Conservation (phyloP, 1,139 yeast genomes). For the Taphrina betulina region DNA sequence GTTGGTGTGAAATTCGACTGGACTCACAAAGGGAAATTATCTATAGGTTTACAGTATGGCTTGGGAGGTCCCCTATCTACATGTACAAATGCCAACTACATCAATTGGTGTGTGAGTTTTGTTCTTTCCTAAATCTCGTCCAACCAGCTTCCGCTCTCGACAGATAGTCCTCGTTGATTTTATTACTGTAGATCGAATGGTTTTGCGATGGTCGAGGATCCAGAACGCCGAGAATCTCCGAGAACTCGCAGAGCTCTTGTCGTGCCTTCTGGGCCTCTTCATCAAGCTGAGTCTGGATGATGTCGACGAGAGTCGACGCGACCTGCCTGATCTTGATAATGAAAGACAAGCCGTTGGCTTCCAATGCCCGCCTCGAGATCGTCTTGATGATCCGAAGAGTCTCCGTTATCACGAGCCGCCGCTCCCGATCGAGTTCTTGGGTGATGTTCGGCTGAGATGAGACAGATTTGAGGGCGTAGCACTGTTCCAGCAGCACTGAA, state of each 20-base stretch:
- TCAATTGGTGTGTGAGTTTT: no score
- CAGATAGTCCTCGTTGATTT: no score
- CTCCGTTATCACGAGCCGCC: slow-evolving; percentile 11
- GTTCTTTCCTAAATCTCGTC: slow-evolving; percentile 9
- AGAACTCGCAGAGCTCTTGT: slow-evolving; percentile 12
- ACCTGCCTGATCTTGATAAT: slow-evolving; percentile 3
- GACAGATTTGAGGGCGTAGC: neutral
- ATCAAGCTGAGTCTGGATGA: slow-evolving; percentile 6
- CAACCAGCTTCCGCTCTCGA: slow-evolving; percentile 10
- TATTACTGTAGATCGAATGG: no score
- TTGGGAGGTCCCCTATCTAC: no score
- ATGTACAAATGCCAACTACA: no score
- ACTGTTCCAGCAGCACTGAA: slow-evolving; percentile 8
- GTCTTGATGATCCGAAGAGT: slow-evolving; percentile 10
- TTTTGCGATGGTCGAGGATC: no score
- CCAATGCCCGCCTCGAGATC: slow-evolving; percentile 5
- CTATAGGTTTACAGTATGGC: no score
- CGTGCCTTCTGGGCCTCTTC: neutral
- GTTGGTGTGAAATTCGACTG: no score
- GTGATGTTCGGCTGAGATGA: neutral
- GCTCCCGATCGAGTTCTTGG: slow-evolving; percentile 1
- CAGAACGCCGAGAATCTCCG: slow-evolving; percentile 3
- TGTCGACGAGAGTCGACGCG: slow-evolving; percentile 12
- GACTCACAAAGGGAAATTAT: no score
- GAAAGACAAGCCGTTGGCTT: slow-evolving; percentile 14